Percentiles rank a stretch among this genome's conserved stretches.
phyloP scores from a whole-genome alignment of 202 grass and related monocot genomes.

The Saccharum hybrid region DNA sequence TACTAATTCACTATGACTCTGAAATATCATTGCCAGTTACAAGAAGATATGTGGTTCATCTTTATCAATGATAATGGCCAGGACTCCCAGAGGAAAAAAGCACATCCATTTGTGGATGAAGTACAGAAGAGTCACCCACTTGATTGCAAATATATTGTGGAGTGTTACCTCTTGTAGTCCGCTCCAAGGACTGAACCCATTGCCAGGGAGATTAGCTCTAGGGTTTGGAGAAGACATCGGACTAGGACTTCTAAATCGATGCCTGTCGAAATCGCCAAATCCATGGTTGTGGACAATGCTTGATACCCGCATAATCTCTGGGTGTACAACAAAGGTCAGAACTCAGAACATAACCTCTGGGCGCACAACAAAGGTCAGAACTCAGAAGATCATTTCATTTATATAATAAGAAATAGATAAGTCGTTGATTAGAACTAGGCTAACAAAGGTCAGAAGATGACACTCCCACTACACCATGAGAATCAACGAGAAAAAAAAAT shows the following conservation, averaged over 20 bases:
- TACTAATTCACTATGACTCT: background rate
- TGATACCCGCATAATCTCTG: slow-evolving; percentile 96
- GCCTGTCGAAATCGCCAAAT: slow-evolving; percentile 78
- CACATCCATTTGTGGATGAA: slow-evolving; percentile 25
- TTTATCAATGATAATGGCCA: slow-evolving; percentile 25
- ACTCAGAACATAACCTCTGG: slow-evolving; percentile 75
- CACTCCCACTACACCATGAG: background rate
- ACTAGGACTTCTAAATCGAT: slow-evolving; percentile 87
- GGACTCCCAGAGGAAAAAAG: slow-evolving; percentile 39
- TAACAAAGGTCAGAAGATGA: background rate
- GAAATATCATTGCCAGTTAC: slow-evolving; percentile 22
- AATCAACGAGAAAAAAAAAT: slow-evolving; percentile 1
- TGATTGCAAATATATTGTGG: slow-evolving; percentile 22
- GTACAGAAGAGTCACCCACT: slow-evolving; percentile 17
- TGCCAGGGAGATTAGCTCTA: slow-evolving; percentile 66
- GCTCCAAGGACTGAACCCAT: slow-evolving; percentile 73
- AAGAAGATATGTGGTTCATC: slow-evolving; percentile 23
- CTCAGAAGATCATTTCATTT: slow-evolving; percentile 20
- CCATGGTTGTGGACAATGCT: slow-evolving; percentile 81
- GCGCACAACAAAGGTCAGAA: slow-evolving; percentile 25
- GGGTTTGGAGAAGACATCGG: slow-evolving; percentile 89
- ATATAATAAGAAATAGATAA: slow-evolving; percentile 15
- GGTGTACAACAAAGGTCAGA: slow-evolving; percentile 27
- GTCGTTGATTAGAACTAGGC: slow-evolving; percentile 28
- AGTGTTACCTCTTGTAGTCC: slow-evolving; percentile 77